These are phyloP conservation scores for Talaromyces rugulosus DNA, from an alignment of 2,329 filamentous ascomycete species.

Conservation along the genomic window DNA sequence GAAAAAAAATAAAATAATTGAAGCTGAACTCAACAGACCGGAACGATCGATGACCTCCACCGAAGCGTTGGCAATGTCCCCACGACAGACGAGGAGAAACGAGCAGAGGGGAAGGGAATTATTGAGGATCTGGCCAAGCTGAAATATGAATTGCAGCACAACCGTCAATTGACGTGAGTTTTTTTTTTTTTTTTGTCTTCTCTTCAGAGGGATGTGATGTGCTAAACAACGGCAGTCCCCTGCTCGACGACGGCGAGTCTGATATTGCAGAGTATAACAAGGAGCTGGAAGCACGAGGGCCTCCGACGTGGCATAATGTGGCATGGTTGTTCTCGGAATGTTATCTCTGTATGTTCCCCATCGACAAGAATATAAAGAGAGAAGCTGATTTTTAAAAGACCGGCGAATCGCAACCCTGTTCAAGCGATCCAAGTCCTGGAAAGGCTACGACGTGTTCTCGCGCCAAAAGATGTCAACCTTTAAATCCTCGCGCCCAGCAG, in stretches of 20 bases:
- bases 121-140: conserved; percentile 72
- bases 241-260: conserved; percentile 69
- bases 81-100: conserved; percentile 52
- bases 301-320: conserved; percentile 74
- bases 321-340: conserved; percentile 92
- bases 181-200: not conserved
- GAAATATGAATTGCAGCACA: conserved; percentile 94
- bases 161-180: conserved; percentile 69
- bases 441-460: conserved; percentile 81
- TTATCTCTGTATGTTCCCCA: conserved; percentile 62
- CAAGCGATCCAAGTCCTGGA: conserved; percentile 74
- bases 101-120: conserved; percentile 80
- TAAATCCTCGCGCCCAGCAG: conserved; percentile 81
- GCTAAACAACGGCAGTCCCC: conserved; percentile 49
- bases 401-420: conserved; percentile 80
- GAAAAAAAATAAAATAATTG: not conserved
- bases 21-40: conserved; percentile 56
- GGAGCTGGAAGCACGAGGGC: conserved; percentile 70
- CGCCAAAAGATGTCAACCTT: conserved; percentile 90
- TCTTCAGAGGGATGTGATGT: not conserved
- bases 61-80: conserved; percentile 51
- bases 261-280: conserved; percentile 81
- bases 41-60: conserved; percentile 92
- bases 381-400: conserved; percentile 30
- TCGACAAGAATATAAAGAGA: not conserved